Evolutionary conservation across 495 filamentous ascomycete species (phyloP).

Genomic region (Niebla homalea): DNA sequence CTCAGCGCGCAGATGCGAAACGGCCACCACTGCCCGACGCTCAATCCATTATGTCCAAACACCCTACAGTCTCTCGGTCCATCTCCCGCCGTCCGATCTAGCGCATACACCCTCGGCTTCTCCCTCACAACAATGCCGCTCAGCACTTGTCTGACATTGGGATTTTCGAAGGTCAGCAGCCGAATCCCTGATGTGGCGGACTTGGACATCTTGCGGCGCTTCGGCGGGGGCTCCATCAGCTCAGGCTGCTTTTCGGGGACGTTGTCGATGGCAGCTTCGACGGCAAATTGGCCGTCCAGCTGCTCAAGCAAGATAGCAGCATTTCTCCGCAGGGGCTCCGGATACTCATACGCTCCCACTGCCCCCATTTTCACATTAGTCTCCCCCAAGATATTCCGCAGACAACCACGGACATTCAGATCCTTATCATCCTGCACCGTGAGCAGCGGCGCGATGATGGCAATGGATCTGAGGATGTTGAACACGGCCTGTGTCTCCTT

Average conservation of each 20-base stretch:
- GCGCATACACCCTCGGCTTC: too few relatives aligned
- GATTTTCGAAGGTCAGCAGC: too few relatives aligned
- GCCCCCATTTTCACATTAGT: not conserved
- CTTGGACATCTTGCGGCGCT: not conserved
- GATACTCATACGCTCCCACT: not conserved
- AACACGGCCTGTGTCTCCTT: not conserved
- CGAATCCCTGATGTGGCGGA: not conserved
- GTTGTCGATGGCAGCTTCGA: not conserved
- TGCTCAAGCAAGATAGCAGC: not conserved
- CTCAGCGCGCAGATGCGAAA: conserved; percentile 31
- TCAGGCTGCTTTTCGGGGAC: too few relatives aligned
- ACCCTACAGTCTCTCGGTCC: conserved; percentile 12
- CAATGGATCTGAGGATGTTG: conserved; percentile 5
- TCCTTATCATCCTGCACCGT: not conserved
- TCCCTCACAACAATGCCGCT: too few relatives aligned
- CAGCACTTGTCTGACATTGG: too few relatives aligned
- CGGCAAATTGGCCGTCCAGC: not conserved
- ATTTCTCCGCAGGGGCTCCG: not conserved
- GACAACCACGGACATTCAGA: not conserved
- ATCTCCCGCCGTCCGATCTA: too few relatives aligned
- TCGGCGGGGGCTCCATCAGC: not conserved
- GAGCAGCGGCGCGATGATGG: not conserved
- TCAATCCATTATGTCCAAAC: conserved; percentile 32
- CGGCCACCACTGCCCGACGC: conserved; percentile 38
- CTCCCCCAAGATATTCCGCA: conserved; percentile 1